Percentiles rank a stretch among this genome's conserved stretches.
phyloP scores from a whole-genome alignment of 371 early-diverging fungal genomes.

The Saksenaea vasiformis region DNA sequence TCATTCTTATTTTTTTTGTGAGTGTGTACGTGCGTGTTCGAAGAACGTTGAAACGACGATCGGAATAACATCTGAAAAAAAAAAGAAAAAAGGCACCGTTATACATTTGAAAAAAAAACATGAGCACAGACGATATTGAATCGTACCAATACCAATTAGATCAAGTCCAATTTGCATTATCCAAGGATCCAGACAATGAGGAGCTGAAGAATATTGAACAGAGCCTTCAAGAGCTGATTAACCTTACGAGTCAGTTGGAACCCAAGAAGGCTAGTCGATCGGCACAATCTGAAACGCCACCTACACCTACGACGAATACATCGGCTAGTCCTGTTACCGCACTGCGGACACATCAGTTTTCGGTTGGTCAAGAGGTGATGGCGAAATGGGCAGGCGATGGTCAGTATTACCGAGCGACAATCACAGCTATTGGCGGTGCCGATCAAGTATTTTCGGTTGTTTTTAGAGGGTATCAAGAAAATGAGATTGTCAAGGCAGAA shows the following conservation, averaged over 20 bases:
- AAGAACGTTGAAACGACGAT: no score
- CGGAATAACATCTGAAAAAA: background rate
- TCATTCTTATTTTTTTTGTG: no score
- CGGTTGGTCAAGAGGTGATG: conserved; percentile 65
- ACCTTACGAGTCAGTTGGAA: conserved; percentile 53
- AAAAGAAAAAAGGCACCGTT: background rate
- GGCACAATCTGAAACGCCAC: conserved; percentile 1
- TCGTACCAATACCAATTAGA: conserved; percentile 71
- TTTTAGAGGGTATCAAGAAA: conserved; percentile 65
- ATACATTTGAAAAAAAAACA: background rate
- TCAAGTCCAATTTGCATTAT: conserved; percentile 74
- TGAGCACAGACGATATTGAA: conserved; percentile 56
- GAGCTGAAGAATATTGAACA: conserved; percentile 68
- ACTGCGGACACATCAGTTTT: conserved; percentile 31
- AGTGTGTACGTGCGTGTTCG: no score
- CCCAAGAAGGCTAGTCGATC: conserved; percentile 7
- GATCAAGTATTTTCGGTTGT: conserved; percentile 70
- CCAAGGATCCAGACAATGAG: conserved; percentile 67
- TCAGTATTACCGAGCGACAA: conserved; percentile 72
- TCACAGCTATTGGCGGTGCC: conserved; percentile 66
- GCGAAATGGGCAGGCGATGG: conserved; percentile 72
- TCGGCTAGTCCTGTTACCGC: conserved; percentile 18
- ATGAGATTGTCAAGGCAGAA: conserved; percentile 57
- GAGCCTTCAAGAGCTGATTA: conserved; percentile 74
- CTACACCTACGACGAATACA: conserved; percentile 6